Evolutionary conservation across 108 stramenopile species (phyloP), one percentile per base, ranked within the genome.

Genomic region (Cyclostephanos invisitatus): DNA sequence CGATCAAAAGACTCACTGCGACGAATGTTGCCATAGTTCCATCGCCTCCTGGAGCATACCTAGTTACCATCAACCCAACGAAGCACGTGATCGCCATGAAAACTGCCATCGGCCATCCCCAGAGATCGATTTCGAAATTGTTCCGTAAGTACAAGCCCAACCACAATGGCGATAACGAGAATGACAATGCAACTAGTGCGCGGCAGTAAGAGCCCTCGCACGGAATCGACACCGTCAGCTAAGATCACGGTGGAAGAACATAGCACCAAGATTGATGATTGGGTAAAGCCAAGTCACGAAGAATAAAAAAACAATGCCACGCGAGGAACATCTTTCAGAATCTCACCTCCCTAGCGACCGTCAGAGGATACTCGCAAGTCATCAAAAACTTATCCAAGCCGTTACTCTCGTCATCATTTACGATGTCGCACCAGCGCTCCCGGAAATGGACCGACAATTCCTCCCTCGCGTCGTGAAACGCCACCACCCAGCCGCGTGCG

Each of bases 351-450:
- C 93, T 85, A 46, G 73, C 54, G 25, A 91, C 51, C 0, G 88
- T 88, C 68, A 94, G 84, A n/a, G 93, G 93, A 25, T 89, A 87
- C 67, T 94, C 93, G 55, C 77, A 84, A 35, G 86, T 55, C 40
- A 92, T 40, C 70, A 94, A 62, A 68, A 78, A 74, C 54, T 88
- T 89, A 15, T 89, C 85, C 24, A 84, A 62, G 27, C 49, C n/a
- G 28, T 72, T 67, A 65, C 80, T 78, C 25, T 90, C 89, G 0
- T 78, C 90, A 60, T 89, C 83, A 63, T 83, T 82, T 0, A 73
- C 18, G 68, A 94, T 87, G 68, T 92, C 89, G 9, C 74, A 61
- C 91, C 89, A 94, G 25, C 64, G 40, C 47, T 81, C 59, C 24
- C 59, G 53, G 17, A 85, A 72, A 66, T 87, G 79, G 20, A 32